Base-by-base conservation (phyloP, 805 yeast species). In the Saccharomycopsis fibuligera region DNA sequence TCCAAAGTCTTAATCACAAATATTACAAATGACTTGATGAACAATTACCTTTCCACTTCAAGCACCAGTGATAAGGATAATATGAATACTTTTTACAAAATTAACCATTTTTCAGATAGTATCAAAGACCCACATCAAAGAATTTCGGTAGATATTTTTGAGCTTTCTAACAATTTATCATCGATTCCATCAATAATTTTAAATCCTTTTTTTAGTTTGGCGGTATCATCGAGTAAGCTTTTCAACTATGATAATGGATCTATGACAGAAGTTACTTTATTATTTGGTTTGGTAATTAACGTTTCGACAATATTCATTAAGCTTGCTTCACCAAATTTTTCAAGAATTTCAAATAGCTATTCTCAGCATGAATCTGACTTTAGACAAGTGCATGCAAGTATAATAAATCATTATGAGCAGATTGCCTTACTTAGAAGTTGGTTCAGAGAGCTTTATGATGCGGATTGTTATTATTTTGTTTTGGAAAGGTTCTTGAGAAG, bases 261-360 rank as follows among this genome's bases (percentile, higher is more conserved):
- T 14, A 76, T 82, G 54, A 81, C 90, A 3, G 95, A 85, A 63
- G 90, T 90, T 4, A 83, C 88, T 0, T 62, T 90, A 42, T 75
- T 85, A 2, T 70, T 90, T 27, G 96, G 96, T 1, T 59, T 86
- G 41, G 69, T 90, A 47, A 88, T 95, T 3, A 93, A 87, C 60
- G 65, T 83, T 30, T 86, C 96, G 30, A 87, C 96, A 2, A 72
- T 80, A 24, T 68, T 84, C 35, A 68, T 90, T 57, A 75, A 83
- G 56, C 69, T 86, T 45, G 78, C 89, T 57, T 86, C 96, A 3
- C 98, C 98, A 17, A 93, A 93, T 43, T 90, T 90, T 60, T 90
- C 96, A 14, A 83, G 76, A 60, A 69, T 86, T 42, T 84, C 93
- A 1, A 74, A 86, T 45, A 80, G 79, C 50, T 80, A 81, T 58